Evolutionary conservation across 192 early-diverging fungal genomes (phyloP).

Genomic region (Mortierella alpina): DNA sequence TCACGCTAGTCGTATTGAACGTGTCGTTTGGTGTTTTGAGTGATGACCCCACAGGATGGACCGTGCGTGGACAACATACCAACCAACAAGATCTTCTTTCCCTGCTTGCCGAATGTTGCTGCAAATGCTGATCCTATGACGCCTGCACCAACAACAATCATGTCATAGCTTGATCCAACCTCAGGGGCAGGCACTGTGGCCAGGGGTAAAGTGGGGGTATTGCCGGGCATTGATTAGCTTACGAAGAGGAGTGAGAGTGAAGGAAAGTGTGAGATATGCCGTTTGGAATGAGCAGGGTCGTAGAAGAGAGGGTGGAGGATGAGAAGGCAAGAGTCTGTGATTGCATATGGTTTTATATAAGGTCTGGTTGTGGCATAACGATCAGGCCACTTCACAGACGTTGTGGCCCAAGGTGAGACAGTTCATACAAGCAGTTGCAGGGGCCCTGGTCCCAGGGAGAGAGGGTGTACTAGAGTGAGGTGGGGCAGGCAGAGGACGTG

Average conservation of each 20-base stretch:
- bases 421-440: no score
- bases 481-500: background rate
- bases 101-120: conserved; percentile 28
- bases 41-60: background rate
- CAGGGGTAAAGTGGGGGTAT: background rate
- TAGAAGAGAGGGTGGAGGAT: background rate
- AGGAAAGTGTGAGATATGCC: background rate
- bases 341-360: background rate
- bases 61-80: conserved; percentile 1
- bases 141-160: conserved; percentile 32
- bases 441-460: no score
- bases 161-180: conserved; percentile 15
- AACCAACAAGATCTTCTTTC: conserved; percentile 25
- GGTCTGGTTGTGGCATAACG: no score
- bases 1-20: no score
- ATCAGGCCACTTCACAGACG: no score
- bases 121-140: conserved; percentile 25
- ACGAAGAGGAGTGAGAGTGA: background rate
- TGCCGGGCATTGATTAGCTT: conserved; percentile 7
- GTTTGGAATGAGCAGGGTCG: background rate
- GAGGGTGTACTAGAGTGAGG: background rate
- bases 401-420: no score
- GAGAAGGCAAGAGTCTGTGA: background rate
- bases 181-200: conserved; percentile 18
- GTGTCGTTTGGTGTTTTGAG: background rate